Conservation (phyloP, 768 basidiomycete genomes). For the Mycena kentingensis region DNA sequence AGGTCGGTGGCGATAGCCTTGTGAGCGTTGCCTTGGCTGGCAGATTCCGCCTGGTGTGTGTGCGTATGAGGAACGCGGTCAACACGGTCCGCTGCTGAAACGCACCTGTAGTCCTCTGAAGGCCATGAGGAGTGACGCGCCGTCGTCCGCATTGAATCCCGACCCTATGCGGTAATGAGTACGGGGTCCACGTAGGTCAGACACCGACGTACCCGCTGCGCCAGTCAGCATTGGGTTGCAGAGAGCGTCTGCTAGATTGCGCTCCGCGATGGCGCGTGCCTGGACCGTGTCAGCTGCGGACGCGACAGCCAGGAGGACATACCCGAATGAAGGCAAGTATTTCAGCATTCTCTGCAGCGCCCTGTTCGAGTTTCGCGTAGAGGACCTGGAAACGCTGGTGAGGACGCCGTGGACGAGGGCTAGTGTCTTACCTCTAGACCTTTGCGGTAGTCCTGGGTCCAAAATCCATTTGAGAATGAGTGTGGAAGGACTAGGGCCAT, state of each 20-base stretch:
- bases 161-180: conserved; percentile 40
- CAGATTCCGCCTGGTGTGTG: conserved; percentile 51
- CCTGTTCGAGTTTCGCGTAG: conserved; percentile 45
- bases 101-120: conserved; percentile 70
- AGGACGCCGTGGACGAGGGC: conserved; percentile 65
- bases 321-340: conserved; percentile 83
- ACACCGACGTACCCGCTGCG: conserved; percentile 45
- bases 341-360: conserved; percentile 81
- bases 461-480: conserved; percentile 90
- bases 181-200: conserved; percentile 4
- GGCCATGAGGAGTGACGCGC: conserved; percentile 77
- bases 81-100: neutral
- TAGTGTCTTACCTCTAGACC: conserved; percentile 80
- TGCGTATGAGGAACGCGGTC: neutral
- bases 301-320: conserved; percentile 27
- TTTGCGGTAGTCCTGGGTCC: conserved; percentile 86
- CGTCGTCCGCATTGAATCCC: conserved; percentile 80
- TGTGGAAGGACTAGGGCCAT: conserved; percentile 88
- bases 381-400: conserved; percentile 15
- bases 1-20: conserved; percentile 73
- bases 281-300: conserved; percentile 33
- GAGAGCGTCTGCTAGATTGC: conserved; percentile 60
- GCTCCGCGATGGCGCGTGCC: conserved; percentile 76
- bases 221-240: conserved; percentile 51
- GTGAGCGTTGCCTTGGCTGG: conserved; percentile 74